phyloP scores from a whole-genome alignment of 176 grass and related monocot species.

The Puya raimondii region DNA sequence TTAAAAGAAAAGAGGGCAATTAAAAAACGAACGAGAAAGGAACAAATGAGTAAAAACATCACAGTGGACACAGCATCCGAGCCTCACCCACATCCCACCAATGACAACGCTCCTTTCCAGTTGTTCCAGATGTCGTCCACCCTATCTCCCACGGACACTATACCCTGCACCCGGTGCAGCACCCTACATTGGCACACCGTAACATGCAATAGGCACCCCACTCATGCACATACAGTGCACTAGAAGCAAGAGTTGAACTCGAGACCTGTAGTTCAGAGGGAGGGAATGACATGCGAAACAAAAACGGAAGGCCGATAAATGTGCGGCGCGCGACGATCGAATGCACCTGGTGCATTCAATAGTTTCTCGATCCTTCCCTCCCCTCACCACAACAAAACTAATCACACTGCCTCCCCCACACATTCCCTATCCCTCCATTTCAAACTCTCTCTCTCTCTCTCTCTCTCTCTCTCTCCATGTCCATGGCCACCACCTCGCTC shows the following conservation, averaged over 20 bases:
- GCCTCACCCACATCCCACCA: conserved; percentile 80
- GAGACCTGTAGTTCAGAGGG: not conserved
- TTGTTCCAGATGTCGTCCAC: conserved; percentile 23
- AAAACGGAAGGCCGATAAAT: too few species aligned
- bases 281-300: too few species aligned
- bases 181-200: too few species aligned
- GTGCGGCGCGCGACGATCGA: too few species aligned
- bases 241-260: too few species aligned
- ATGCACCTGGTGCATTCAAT: conserved; percentile 9
- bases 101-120: conserved; percentile 47
- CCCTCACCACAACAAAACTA: conserved; percentile 19
- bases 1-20: too few species aligned
- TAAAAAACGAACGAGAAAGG: too few species aligned
- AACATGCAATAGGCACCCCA: not conserved
- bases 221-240: conserved; percentile 2
- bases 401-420: conserved; percentile 17
- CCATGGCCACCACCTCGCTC: conserved; percentile 27
- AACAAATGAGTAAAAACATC: too few species aligned
- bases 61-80: too few species aligned
- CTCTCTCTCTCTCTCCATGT: not conserved
- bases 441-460: not conserved
- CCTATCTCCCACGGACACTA: conserved; percentile 17
- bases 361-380: conserved; percentile 20
- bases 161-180: conserved; percentile 5
- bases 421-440: not conserved